Evolutionary conservation across 495 filamentous ascomycete species (phyloP).

Genomic region (Cladorrhinum samala): DNA sequence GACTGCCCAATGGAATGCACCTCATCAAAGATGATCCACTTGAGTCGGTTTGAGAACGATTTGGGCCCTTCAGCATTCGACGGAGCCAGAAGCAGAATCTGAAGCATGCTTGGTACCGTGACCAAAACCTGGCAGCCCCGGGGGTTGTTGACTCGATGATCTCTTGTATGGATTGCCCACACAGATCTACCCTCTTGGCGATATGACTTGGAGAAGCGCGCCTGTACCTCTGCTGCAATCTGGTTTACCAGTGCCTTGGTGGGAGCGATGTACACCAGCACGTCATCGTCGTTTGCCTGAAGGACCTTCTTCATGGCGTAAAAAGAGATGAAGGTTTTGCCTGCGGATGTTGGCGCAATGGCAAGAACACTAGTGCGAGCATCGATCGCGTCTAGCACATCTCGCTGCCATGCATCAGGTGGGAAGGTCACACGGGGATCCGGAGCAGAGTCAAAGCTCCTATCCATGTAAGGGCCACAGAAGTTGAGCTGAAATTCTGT

Average conservation of each 20-base stretch:
- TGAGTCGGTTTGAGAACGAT: constrained; percentile 59
- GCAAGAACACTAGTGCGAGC: constrained; percentile 61
- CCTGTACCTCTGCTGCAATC: constrained; percentile 66
- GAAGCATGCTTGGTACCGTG: constrained; percentile 70
- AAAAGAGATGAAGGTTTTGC: constrained; percentile 57
- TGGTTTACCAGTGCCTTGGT: constrained; percentile 82
- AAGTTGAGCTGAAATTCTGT: constrained; percentile 58
- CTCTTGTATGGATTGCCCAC: constrained; percentile 74
- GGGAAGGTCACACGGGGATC: constrained; percentile 63
- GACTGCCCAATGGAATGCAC: constrained; percentile 75
- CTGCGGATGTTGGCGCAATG: constrained; percentile 69
- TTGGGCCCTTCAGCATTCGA: constrained; percentile 48
- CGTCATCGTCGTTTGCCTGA: constrained; percentile 55
- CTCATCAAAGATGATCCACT: constrained; percentile 76
- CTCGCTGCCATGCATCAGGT: constrained; percentile 70
- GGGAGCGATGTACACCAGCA: constrained; percentile 73
- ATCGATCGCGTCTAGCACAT: constrained; percentile 69
- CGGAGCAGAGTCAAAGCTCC: constrained; percentile 58
- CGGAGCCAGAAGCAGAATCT: constrained; percentile 70
- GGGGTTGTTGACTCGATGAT: constrained; percentile 65
- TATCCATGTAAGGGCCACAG: constrained; percentile 68
- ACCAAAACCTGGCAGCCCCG: constrained; percentile 67
- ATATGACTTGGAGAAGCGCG: constrained; percentile 57
- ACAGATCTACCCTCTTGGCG: constrained; percentile 55
- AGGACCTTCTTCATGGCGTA: constrained; percentile 76